Conservation (phyloP, 495 filamentous ascomycete genomes). For the Lasiosphaeria miniovina region DNA sequence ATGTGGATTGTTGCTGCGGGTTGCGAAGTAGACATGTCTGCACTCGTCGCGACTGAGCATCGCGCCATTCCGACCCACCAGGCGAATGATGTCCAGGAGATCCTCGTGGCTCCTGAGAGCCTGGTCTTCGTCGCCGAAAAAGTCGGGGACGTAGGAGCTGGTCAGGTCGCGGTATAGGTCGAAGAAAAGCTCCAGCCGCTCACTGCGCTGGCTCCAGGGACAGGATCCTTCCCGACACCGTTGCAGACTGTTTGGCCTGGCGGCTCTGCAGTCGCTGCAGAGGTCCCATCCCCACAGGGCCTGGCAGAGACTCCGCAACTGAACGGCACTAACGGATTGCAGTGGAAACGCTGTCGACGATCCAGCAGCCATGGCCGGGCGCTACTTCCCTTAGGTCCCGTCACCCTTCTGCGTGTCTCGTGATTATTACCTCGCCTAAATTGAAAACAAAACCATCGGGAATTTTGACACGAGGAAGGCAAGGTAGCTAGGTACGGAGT, state of each 20-base stretch:
- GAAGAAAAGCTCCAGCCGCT: constrained; percentile 29
- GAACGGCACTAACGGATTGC: constrained; percentile 4
- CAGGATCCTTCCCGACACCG: constrained; percentile 1
- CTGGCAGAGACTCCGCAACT: constrained; percentile 20
- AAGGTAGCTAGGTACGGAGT: too few relatives aligned
- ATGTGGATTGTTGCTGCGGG: not conserved
- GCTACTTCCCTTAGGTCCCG: too few relatives aligned
- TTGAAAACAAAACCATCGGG: too few relatives aligned
- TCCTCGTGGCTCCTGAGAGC: constrained; percentile 29
- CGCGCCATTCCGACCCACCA: constrained; percentile 16
- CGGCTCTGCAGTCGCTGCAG: constrained; percentile 21
- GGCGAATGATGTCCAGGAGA: constrained; percentile 25
- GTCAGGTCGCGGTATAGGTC: constrained; percentile 31
- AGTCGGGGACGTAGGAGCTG: constrained; percentile 27
- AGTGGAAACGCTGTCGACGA: constrained; percentile 18
- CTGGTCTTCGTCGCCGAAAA: constrained; percentile 16
- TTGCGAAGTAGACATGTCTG: constrained; percentile 2
- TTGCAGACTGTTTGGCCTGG: not conserved
- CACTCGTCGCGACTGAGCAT: constrained; percentile 8
- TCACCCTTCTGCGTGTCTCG: too few relatives aligned
- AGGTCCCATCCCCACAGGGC: constrained; percentile 32
- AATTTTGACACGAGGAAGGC: too few relatives aligned
- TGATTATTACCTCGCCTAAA: too few relatives aligned
- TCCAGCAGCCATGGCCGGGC: too few relatives aligned
- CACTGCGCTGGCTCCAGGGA: constrained; percentile 16